Evolutionary conservation across 139 green algal genomes (phyloP).

Genomic region (Bryopsis sp.): DNA sequence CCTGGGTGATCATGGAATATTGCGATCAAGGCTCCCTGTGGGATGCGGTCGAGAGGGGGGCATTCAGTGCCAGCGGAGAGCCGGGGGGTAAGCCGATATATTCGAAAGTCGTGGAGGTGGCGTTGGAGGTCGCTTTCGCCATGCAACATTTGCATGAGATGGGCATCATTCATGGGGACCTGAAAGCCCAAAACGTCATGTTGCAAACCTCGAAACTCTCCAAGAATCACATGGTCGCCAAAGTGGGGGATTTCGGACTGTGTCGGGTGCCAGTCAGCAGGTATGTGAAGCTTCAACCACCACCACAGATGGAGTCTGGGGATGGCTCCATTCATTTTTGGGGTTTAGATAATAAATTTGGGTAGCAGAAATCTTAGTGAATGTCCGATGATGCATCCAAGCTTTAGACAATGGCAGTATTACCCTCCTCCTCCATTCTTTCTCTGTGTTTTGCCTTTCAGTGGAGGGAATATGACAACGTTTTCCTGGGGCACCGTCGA

Average conservation of each 20-base stretch:
- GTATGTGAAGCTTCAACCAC: constrained; percentile 9
- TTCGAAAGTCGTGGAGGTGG: not conserved
- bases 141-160: constrained; percentile 33
- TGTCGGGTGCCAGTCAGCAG: not conserved
- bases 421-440: too few species aligned
- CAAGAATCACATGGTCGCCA: constrained; percentile 29
- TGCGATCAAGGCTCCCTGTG: constrained; percentile 15
- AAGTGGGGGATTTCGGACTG: constrained; percentile 51
- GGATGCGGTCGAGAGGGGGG: not conserved
- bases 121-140: constrained; percentile 8
- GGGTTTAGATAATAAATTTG: too few species aligned
- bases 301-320: too few species aligned
- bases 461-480: too few species aligned
- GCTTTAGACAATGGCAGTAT: too few species aligned
- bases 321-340: too few species aligned
- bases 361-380: too few species aligned
- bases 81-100: constrained; percentile 6
- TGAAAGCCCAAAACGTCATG: constrained; percentile 53
- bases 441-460: too few species aligned
- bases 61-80: not conserved
- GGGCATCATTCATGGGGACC: constrained; percentile 46
- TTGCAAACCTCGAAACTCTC: constrained; percentile 20
- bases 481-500: constrained; percentile 12
- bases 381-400: too few species aligned
- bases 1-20: constrained; percentile 17